Evolutionary conservation across 2,329 filamentous ascomycete species (phyloP), one percentile per base, ranked within the genome.

Genomic region (Colletotrichum nymphaeae): DNA sequence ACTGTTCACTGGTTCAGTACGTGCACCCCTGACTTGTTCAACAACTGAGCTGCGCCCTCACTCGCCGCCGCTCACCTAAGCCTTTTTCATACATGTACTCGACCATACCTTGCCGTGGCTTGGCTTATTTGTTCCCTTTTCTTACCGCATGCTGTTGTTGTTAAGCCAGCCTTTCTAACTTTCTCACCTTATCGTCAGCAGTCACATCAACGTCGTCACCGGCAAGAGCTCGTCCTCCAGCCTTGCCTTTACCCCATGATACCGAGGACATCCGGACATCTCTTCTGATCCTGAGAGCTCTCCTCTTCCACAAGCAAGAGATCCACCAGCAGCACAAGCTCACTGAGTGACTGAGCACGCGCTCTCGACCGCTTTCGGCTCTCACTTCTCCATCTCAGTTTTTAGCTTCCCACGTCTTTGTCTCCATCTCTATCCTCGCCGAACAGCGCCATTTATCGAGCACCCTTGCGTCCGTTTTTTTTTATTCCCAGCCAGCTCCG

Each of bases 11-110:
- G 46, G 59, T 46, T 32, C 57, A 42, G 59, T 64, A 56, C 67
- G 66, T 73, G 59, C 67, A 58, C 30, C 55, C 67, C 70, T 73
- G 57, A 32, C 59, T 42, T 64, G 37, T 56, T 59, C 26, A 64
- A 52, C 65, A 53, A 35, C 42, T 49, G 19, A 49, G 42, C 19
- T 49, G 37, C 28, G 26, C 37, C 26, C 37, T 26, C 30, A 59
- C 37, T 72, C 14, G 58, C 32, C 58, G 37, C 57, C 32, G 69
- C 65, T 72, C 68, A 65, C 53, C 30, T 56, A 53, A 56, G n/a
- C 64, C 58, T 30, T 52, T 52, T 24, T 26, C 26, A 32, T 64
- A 14, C 62, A 37, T 64, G 62, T 64, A 53, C 28, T 49, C 30
- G n/a, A 53, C 56, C 67, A 65, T 69, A 26, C 56, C 67, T 57